Evolutionary conservation across 345 rosid genomes (phyloP).

Genomic region (Murraya paniculata): DNA sequence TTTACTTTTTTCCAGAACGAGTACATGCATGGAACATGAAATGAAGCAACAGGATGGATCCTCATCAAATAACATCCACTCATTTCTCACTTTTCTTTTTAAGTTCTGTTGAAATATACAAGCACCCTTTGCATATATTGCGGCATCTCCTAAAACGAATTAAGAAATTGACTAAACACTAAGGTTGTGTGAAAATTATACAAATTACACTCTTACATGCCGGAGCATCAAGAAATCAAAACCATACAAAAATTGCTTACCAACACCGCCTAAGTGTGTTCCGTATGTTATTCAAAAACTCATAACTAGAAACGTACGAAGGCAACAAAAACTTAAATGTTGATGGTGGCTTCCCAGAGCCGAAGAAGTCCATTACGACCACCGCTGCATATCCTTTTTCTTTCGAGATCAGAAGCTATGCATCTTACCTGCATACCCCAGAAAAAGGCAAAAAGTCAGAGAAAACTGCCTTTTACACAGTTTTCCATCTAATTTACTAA

Average conservation of each 20-base stretch:
- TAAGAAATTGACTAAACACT: background rate
- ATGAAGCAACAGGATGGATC: too few species aligned
- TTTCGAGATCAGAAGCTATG: conserved; percentile 88
- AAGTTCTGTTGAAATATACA: background rate
- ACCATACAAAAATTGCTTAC: background rate
- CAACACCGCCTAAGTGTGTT: background rate
- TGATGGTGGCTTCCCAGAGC: conserved; percentile 99
- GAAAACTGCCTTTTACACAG: background rate
- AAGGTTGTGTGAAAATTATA: background rate
- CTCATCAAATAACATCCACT: background rate
- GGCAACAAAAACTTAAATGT: conserved; percentile 43
- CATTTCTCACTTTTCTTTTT: background rate
- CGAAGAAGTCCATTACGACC: conserved; percentile 95
- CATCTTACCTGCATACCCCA: conserved; percentile 74
- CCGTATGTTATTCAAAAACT: background rate
- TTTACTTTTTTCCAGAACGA: too few species aligned
- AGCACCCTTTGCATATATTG: background rate
- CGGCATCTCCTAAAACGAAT: background rate
- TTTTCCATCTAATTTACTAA: background rate
- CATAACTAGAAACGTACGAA: background rate
- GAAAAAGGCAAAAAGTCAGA: background rate
- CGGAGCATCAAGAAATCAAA: background rate
- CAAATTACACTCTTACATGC: background rate
- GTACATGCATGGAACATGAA: too few species aligned
- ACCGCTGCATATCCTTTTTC: conserved; percentile 98